Evolutionary conservation across 202 grass and related monocot species (phyloP).

Genomic region (Schoenoplectus tabernaemontani): DNA sequence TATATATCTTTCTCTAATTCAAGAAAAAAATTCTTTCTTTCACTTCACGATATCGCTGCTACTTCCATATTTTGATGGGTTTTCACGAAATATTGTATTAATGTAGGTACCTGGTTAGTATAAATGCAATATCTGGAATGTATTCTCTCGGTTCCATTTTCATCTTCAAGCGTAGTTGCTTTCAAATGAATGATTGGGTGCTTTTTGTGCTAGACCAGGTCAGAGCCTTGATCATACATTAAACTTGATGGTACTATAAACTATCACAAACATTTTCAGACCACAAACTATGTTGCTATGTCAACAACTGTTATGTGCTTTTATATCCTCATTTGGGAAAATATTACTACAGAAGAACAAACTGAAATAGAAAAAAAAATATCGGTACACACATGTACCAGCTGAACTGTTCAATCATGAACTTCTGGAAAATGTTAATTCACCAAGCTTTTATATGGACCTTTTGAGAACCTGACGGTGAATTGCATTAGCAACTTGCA

Average conservation of each 20-base stretch:
- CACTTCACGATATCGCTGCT: not conserved
- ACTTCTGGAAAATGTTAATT: not conserved
- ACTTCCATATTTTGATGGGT: not conserved
- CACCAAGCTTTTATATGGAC: not conserved
- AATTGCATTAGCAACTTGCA: not conserved
- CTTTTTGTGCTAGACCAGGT: constrained; percentile 69
- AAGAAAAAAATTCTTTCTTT: not conserved
- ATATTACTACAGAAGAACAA: not conserved
- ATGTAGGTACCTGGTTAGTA: constrained; percentile 58
- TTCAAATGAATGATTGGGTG: constrained; percentile 38
- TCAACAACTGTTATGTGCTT: too few species aligned
- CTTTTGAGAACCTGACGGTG: not conserved
- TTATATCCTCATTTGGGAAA: not conserved
- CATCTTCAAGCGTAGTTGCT: constrained; percentile 24
- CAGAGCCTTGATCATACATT: not conserved
- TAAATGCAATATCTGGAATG: constrained; percentile 48
- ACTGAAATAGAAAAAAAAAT: not conserved
- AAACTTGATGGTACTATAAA: not conserved
- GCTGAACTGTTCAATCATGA: not conserved
- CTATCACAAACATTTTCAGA: not conserved
- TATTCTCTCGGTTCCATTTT: constrained; percentile 43
- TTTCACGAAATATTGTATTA: not conserved
- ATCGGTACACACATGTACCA: not conserved
- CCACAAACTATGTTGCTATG: too few species aligned
- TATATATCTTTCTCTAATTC: too few species aligned